Evolutionary conservation across 495 filamentous ascomycete species (phyloP), one percentile per base, ranked within the genome.

Genomic region (Tetracladium marchalianum): DNA sequence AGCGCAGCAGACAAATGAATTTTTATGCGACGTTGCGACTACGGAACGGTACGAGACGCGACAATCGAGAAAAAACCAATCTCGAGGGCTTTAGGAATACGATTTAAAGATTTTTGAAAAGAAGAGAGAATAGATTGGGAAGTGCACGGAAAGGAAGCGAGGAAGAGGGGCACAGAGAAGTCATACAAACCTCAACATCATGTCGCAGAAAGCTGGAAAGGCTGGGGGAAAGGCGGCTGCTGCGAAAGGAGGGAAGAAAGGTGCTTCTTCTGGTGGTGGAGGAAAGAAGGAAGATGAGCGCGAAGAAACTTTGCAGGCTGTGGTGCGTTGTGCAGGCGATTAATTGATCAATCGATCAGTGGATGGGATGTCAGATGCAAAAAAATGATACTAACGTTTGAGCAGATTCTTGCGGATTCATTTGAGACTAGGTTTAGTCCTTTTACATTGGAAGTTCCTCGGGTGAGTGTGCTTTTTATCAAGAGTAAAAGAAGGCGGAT

Each of bases 351-450:
- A 31, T 41, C 15, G 22, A 31, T 19, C 47, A 35, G 13, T 38
- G 45, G 49, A 46, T 58, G 5, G 44, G 42, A 39, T 42, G 39
- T 35, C 44, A 50, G 57, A 50, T 53, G 33, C 44, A 46, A n/a
- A n/a, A n/a, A n/a, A n/a, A 24, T 31, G 34, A 44, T 47, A 22
- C 43, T 43, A 53, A 51, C 43, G 22, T 36, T 33, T 12, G 41
- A 56, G 46, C 68, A 81, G 81, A 70, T 93, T 17, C 78, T 97
- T 53, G 83, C 89, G 49, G 93, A 98, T 71, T 87, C 87, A 6
- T 97, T 92, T 61, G 87, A 96, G 65, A 89, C 86, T 8, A 70
- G 85, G 60, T 97, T 96, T 62, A 75, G 71, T 47, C 92, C 92
- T 0, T 94, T 99, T 63, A 89, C 88, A 0, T 65, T 90, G 31